Evolutionary conservation across 208 protist genomes (phyloP), one percentile per base, ranked within the genome.

Genomic region (Blechomonas ayalai): DNA sequence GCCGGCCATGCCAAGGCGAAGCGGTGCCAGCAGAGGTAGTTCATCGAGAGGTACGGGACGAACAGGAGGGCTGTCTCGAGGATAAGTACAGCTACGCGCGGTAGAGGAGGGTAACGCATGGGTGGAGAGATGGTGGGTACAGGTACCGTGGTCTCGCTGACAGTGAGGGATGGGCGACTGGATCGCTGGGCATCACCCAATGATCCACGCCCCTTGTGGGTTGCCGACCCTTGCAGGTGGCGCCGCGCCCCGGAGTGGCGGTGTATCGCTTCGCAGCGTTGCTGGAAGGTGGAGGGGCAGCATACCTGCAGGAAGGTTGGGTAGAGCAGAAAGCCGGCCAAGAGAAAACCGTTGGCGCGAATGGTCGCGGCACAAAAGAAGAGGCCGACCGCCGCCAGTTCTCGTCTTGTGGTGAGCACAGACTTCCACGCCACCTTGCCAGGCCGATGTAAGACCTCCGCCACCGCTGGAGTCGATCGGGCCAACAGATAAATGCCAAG

Each of bases 291-390:
- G 8, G 15, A 41, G 48, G 51, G 73, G 49, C 40, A 62, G 48
- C 68, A 59, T 10, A 73, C 2, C 19, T 77, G 73, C 42, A 85
- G n/a, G 25, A 78, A 57, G 15, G 67, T 28, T 12, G 76, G 81
- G 34, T 86, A 85, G n/a, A 72, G 32, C 0, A 87, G 13, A 49
- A 81, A 91, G 26, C 77, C 77, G 3, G 53, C 59, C 22, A 38
- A 74, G 19, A 80, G 43, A 22, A 78, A 66, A 0, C 51, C 82
- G 49, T 91, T 91, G 3, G 82, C 86, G 19, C 82, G 77, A 9
- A 65, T 51, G 19, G 52, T 67, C 19, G 61, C 62, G 6, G 77
- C 72, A 2, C 74, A 6, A 9, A 48, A 52, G 52, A 91, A 87
- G 53, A 60, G 59, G 4, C 68, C 3, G 41, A 80, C 55, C 6